Evolutionary conservation across 1,284 basidiomycete species (phyloP).

Genomic region (Cutaneotrichosporon sp.): DNA sequence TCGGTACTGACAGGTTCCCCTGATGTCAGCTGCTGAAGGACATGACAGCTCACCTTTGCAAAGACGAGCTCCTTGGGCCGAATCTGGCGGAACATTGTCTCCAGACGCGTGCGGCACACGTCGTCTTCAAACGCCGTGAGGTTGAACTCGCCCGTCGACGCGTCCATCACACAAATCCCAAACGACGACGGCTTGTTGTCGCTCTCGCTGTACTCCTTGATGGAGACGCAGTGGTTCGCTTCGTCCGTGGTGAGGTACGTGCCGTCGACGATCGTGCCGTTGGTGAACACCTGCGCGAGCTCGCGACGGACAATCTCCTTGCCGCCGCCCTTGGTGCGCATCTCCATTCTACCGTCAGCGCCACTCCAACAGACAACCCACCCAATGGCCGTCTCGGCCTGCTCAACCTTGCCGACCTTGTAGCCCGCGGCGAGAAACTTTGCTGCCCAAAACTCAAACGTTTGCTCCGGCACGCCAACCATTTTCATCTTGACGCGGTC

Average conservation of each 20-base stretch:
- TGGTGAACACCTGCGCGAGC: constrained; percentile 91
- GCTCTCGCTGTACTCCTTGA: constrained; percentile 54
- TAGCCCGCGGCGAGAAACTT: constrained; percentile 63
- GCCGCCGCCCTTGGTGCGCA: constrained; percentile 52
- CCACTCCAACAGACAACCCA: constrained; percentile 16
- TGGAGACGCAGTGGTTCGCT: constrained; percentile 88
- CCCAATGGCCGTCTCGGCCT: constrained; percentile 82
- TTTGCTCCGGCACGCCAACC: constrained; percentile 94
- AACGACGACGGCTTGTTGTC: constrained; percentile 52
- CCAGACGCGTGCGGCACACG: constrained; percentile 81
- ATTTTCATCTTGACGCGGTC: constrained; percentile 92
- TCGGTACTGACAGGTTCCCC: constrained; percentile 76
- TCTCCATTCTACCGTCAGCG: constrained; percentile 48
- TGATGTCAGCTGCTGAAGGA: constrained; percentile 35
- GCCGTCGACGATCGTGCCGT: constrained; percentile 91
- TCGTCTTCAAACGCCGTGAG: constrained; percentile 88
- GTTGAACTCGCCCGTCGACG: constrained; percentile 93
- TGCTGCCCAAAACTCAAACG: constrained; percentile 63
- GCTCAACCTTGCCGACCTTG: constrained; percentile 96
- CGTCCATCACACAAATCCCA: constrained; percentile 91
- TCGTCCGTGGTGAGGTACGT: constrained; percentile 86
- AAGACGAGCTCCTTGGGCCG: constrained; percentile 89
- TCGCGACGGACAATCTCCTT: constrained; percentile 74
- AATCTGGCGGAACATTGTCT: constrained; percentile 88
- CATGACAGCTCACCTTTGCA: constrained; percentile 61